Evolutionary conservation across 495 filamentous ascomycete genomes (phyloP).

Genomic region (Amphirosellinia nigrospora): DNA sequence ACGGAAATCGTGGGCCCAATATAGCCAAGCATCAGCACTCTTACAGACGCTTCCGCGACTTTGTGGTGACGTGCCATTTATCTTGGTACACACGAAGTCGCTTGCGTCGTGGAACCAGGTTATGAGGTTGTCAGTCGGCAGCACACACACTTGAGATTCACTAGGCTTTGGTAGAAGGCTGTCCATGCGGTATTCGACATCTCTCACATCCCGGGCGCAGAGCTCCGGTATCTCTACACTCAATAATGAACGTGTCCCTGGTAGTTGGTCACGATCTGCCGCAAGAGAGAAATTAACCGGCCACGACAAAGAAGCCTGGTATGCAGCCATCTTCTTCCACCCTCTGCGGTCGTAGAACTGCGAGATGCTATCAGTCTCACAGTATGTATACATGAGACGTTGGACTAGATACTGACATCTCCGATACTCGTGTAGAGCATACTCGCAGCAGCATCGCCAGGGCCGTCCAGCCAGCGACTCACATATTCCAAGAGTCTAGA

Average conservation of each 20-base stretch:
- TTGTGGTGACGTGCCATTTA: background rate
- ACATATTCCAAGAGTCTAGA: background rate
- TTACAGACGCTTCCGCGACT: constrained; percentile 2
- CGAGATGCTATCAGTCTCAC: background rate
- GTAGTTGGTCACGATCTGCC: background rate
- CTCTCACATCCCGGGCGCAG: background rate
- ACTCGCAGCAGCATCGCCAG: background rate
- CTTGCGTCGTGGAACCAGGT: background rate
- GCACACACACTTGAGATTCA: constrained; percentile 6
- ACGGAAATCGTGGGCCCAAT: background rate
- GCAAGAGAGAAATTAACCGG: background rate
- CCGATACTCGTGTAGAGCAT: background rate
- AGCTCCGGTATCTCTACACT: background rate
- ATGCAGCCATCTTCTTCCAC: background rate
- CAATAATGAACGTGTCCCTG: background rate
- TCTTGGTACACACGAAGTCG: background rate
- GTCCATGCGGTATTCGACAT: background rate
- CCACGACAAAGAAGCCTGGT: background rate
- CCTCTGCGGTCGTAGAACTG: constrained; percentile 10
- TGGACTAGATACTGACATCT: background rate
- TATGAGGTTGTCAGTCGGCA: constrained; percentile 7
- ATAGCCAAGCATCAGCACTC: background rate
- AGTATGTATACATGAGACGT: background rate
- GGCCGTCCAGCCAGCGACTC: background rate
- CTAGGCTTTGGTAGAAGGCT: background rate